A percentile compares a stretch with the other conserved stretches of the same genome.
Conservation (phyloP, 2,329 filamentous ascomycete genomes). For the Coniochaeta prunicola region DNA sequence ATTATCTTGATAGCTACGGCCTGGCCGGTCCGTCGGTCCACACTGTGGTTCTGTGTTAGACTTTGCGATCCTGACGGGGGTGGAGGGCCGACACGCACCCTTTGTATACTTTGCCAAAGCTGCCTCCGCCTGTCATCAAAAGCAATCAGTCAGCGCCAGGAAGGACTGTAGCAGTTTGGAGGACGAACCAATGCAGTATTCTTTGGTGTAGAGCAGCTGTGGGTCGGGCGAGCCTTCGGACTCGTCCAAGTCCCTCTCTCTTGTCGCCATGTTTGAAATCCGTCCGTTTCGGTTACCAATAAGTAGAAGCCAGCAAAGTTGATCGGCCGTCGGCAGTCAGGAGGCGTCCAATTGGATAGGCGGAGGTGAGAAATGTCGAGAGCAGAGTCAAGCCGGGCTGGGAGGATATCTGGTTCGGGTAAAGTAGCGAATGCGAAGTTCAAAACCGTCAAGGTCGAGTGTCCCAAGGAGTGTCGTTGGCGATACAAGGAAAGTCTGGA, state of each 20-base stretch:
- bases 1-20: conserved; percentile 98
- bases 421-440: too few species aligned
- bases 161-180: conserved; percentile 6
- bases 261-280: conserved; percentile 35
- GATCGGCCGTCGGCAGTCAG: not conserved
- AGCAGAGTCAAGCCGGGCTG: too few species aligned
- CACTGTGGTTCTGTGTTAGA: conserved; percentile 39
- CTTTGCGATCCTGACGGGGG: not conserved
- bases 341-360: too few species aligned
- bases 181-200: conserved; percentile 72
- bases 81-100: conserved; percentile 49
- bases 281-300: not conserved
- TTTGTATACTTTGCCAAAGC: conserved; percentile 98
- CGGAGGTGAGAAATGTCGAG: too few species aligned
- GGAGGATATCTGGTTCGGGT: too few species aligned
- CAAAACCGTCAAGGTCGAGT: not conserved
- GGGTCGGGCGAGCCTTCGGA: conserved; percentile 64
- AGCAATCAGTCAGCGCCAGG: conserved; percentile 14
- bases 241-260: conserved; percentile 37
- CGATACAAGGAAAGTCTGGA: not conserved
- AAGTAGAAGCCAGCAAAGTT: not conserved
- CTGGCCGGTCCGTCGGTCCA: conserved; percentile 88
- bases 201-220: conserved; percentile 86
- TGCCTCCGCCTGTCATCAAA: conserved; percentile 76
- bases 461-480: not conserved